Base-by-base conservation (phyloP, 805 yeast genomes). In the Saccharomycopsis selenospora region DNA sequence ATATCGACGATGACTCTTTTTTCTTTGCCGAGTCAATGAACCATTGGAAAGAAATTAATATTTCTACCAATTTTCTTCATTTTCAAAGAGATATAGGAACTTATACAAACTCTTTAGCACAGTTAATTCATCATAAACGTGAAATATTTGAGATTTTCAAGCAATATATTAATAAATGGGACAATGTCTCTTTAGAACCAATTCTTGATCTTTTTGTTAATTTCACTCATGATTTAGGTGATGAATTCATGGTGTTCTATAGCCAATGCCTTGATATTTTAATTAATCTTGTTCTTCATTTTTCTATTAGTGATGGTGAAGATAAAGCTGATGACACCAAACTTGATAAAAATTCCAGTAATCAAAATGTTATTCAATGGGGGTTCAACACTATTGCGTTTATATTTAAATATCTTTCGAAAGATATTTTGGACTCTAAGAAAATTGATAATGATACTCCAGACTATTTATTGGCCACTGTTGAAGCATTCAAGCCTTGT, bases 41-140 rank as follows among this genome's bases (percentile, higher is more conserved):
- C 42, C 88, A 86, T 56, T 91, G 98, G 96, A 75, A 71, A 50
- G 98, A 93, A 60, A 78, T 86, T 49, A 91, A 90, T 61, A 66
- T 86, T 48, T 81, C 95, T 36, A 80, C 79, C 3, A 71, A 72
- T 41, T 93, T 87, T 59, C 74, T 82, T 1, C 78, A 73, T 2
- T 83, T 89, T 56, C 67, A 74, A 3, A 75, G 74, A 4, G 71
- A 72, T 41, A 75, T 83, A 0, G 77, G 76, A 51, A 69, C 72
- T 1, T 55, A 74, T 11, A 70, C 77, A 10, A 83, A 81, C 59
- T 80, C 95, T 6, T 67, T 93, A 41, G 91, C 98, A 0, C 93
- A 85, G 64, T 69, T 93, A 7, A 54, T 93, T 25, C 80, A 82
- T 59, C 88, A 90, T 63, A 81, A 85, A 59, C 59, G 67, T 1